Percentiles rank a stretch among this genome's conserved stretches.
phyloP scores from a whole-genome alignment of 140 eudicot species.

The Senecio squalidus region DNA sequence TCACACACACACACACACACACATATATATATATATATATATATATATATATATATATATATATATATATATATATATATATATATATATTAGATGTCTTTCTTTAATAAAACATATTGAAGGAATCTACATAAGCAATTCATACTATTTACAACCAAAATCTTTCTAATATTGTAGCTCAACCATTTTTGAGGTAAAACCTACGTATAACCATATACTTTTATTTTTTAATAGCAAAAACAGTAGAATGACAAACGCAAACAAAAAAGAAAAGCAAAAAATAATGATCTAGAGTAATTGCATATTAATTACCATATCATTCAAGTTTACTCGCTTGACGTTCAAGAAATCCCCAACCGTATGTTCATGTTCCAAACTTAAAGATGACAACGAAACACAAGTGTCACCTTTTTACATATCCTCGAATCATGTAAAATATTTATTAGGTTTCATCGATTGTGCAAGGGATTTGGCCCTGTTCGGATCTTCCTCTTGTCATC shows the following conservation, averaged over 20 bases:
- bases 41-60: no score
- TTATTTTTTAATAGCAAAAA: slow-evolving; percentile 8
- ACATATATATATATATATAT: no score
- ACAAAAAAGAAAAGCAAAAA: neutral
- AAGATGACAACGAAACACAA: no score
- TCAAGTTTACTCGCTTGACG: slow-evolving; percentile 11
- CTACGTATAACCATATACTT: slow-evolving; percentile 7
- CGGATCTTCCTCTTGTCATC: slow-evolving; percentile 38
- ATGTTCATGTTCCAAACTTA: no score
- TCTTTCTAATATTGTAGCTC: slow-evolving; percentile 1
- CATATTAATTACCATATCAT: slow-evolving; percentile 15
- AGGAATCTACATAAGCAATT: slow-evolving; percentile 1
- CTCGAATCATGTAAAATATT: slow-evolving; percentile 3
- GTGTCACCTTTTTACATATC: slow-evolving; percentile 13
- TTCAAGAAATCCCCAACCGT: no score
- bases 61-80: neutral
- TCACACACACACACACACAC: no score
- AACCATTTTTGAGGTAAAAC: slow-evolving; percentile 21
- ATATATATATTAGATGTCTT: neutral
- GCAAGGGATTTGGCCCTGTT: slow-evolving; percentile 47
- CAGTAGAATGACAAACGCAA: neutral
- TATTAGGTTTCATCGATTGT: slow-evolving; percentile 22
- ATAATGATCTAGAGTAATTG: slow-evolving; percentile 13
- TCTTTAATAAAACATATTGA: slow-evolving; percentile 7
- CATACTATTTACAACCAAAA: slow-evolving; percentile 18